Percentiles rank a stretch among this genome's conserved stretches.
phyloP scores from a whole-genome alignment of 2,329 filamentous ascomycete species.

The Beauveria medogensis region DNA sequence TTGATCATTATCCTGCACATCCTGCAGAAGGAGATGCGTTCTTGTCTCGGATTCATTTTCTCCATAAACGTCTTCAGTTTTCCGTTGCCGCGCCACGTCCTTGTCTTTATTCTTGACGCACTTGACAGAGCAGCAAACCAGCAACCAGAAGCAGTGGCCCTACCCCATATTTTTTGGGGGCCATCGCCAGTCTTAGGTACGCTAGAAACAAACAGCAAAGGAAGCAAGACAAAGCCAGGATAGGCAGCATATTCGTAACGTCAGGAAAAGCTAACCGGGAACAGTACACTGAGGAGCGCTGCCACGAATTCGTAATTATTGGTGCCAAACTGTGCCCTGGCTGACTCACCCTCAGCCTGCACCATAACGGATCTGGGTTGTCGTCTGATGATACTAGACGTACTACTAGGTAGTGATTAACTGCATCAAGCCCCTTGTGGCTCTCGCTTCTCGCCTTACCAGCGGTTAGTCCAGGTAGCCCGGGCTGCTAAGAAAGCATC shows the following conservation, averaged over 20 bases:
- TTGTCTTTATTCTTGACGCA: neutral
- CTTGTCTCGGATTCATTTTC: neutral
- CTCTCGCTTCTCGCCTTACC: neutral
- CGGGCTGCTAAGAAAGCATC: too few relatives aligned
- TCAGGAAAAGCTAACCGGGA: neutral
- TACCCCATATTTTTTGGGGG: conserved; percentile 3
- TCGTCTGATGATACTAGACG: neutral
- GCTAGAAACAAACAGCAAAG: neutral
- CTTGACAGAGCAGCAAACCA: neutral
- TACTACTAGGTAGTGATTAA: too few relatives aligned
- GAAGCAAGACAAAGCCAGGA: neutral
- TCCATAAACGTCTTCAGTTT: neutral
- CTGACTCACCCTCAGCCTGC: neutral
- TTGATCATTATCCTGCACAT: neutral
- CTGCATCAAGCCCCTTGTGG: neutral
- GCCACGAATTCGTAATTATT: neutral
- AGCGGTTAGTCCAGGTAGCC: too few relatives aligned
- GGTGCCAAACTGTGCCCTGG: neutral
- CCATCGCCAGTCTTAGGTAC: neutral
- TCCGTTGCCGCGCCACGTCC: neutral
- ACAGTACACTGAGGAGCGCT: neutral
- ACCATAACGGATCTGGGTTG: neutral
- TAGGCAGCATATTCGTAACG: neutral
- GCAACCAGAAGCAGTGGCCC: neutral
- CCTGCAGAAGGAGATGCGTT: neutral